A percentile compares a stretch with the other conserved stretches of the same genome.
Evolutionary conservation across 106 monocot genomes (phyloP).

Genomic region (Triglochin maritima): DNA sequence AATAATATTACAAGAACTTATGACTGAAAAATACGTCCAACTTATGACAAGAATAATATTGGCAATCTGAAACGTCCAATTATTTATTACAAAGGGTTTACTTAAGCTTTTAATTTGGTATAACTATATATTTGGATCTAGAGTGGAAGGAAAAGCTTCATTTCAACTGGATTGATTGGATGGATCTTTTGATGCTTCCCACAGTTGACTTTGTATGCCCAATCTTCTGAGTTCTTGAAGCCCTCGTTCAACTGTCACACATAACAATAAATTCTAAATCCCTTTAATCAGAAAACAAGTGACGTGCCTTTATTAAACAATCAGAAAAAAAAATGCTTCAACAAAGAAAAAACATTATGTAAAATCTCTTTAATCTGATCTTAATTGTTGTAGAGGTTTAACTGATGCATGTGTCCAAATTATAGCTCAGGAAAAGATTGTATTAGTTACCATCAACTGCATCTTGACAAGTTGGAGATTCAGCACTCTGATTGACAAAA

Average conservation of each 20-base stretch:
- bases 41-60: no score
- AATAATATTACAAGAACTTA: no score
- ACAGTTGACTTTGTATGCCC: slow-evolving; percentile 52
- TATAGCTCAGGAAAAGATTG: no score
- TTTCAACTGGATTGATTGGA: not conserved
- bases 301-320: not conserved
- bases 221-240: slow-evolving; percentile 49
- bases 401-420: not conserved
- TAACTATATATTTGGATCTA: no score
- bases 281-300: not conserved
- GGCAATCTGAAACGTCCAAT: no score
- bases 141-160: no score
- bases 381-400: not conserved
- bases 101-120: no score
- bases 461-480: slow-evolving; percentile 38
- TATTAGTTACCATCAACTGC: slow-evolving; percentile 42
- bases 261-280: not conserved
- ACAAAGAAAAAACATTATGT: not conserved
- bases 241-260: slow-evolving; percentile 43
- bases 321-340: no score
- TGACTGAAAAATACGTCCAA: no score
- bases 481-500: slow-evolving; percentile 40
- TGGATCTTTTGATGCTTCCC: slow-evolving; percentile 27
- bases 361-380: not conserved
- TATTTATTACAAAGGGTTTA: no score